Percentiles rank a stretch among this genome's conserved stretches.
Conservation (phyloP, 2,329 filamentous ascomycete genomes). For the Alternaria triticina region DNA sequence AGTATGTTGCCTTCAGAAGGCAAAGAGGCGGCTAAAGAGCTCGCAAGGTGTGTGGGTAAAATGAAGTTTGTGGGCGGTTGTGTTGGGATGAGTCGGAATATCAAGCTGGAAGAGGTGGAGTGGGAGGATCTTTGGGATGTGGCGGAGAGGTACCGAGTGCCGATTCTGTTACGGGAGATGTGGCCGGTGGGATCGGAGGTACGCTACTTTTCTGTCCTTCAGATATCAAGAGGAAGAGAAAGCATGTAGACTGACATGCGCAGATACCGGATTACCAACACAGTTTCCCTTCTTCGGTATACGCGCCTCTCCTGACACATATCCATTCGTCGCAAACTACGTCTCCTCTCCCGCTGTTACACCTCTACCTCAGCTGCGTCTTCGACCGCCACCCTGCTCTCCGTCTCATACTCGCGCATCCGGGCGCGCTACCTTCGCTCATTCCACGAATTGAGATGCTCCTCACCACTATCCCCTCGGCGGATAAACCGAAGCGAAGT, state of each 20-base stretch:
- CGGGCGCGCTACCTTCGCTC: constrained; percentile 62
- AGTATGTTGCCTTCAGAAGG: constrained; percentile 51
- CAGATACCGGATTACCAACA: constrained; percentile 22
- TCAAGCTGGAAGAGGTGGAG: constrained; percentile 52
- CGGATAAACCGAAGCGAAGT: constrained; percentile 29
- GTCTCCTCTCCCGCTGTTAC: constrained; percentile 57
- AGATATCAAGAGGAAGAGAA: neutral
- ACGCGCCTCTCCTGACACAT: constrained; percentile 24
- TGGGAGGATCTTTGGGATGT: constrained; percentile 54
- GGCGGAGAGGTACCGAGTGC: constrained; percentile 51
- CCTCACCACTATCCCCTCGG: constrained; percentile 24
- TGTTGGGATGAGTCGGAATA: constrained; percentile 50
- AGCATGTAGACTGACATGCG: neutral
- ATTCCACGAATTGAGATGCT: constrained; percentile 54
- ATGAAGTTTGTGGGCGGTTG: constrained; percentile 58
- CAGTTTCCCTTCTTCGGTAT: constrained; percentile 12
- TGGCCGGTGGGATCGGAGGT: constrained; percentile 31
- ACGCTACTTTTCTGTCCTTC: neutral
- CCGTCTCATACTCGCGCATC: constrained; percentile 62
- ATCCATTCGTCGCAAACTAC: constrained; percentile 59
- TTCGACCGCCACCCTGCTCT: constrained; percentile 63
- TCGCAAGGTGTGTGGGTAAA: constrained; percentile 51
- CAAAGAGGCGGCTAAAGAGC: constrained; percentile 42
- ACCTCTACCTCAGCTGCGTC: constrained; percentile 59
- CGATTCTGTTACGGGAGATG: constrained; percentile 32